These are phyloP conservation scores for Hypocreales sp. DNA, from an alignment of 2,329 filamentous ascomycete genomes.

Conservation along the genomic window DNA sequence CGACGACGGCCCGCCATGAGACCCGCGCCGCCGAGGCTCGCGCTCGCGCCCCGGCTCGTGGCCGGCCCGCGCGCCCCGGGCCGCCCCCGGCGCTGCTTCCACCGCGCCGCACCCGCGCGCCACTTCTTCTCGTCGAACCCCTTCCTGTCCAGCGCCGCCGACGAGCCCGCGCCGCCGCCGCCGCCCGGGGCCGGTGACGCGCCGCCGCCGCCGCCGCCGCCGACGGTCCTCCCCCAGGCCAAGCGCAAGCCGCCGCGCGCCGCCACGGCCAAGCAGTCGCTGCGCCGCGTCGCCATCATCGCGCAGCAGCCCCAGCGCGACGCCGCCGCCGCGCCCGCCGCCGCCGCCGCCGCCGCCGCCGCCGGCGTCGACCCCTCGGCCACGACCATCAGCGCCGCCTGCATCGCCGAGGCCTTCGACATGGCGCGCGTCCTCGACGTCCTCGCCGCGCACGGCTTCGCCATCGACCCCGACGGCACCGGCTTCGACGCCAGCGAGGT, in stretches of 20 bases:
- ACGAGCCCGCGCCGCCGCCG: constrained; percentile 5
- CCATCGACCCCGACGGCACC: constrained; percentile 44
- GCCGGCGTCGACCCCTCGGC: constrained; percentile 15
- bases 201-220: constrained; percentile 3
- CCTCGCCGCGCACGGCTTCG: constrained; percentile 41
- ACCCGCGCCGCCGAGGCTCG: constrained; percentile 15
- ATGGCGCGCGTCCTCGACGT: constrained; percentile 45
- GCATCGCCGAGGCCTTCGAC: constrained; percentile 47
- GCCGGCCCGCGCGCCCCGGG: too few relatives aligned
- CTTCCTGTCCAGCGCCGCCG: constrained; percentile 24
- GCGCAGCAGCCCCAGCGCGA: constrained; percentile 46
- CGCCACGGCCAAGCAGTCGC: constrained; percentile 48
- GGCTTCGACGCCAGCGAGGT: constrained; percentile 47
- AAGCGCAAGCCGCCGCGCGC: constrained; percentile 32
- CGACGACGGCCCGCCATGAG: constrained; percentile 16
- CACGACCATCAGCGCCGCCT: constrained; percentile 41
- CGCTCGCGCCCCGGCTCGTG: too few relatives aligned
- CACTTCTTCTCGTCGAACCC: constrained; percentile 53
- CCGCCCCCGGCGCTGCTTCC: constrained; percentile 22
- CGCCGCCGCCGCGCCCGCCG: constrained; percentile 15
- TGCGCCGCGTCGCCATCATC: constrained; percentile 74
- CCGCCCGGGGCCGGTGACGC: background rate
- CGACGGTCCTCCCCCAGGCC: constrained; percentile 7
- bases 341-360: constrained; percentile 5
- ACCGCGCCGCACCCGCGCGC: constrained; percentile 29